Evolutionary conservation across 2,329 filamentous ascomycete genomes (phyloP).

Genomic region (Beauveria caledonica): DNA sequence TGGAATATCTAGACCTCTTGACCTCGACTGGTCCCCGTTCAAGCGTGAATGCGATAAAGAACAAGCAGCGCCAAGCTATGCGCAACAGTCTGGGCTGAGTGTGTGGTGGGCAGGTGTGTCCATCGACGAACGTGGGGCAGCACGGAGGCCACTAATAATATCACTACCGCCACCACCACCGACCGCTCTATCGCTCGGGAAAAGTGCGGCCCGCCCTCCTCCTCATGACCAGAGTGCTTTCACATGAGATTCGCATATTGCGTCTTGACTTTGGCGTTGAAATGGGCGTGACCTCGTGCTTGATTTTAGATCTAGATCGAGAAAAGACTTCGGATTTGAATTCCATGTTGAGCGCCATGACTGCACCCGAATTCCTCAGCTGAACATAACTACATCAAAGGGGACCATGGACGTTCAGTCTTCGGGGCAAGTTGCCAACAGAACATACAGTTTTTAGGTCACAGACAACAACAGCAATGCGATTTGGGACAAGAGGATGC

Average conservation of each 20-base stretch:
- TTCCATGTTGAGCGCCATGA: not conserved
- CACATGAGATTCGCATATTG: not conserved
- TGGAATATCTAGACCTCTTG: not conserved
- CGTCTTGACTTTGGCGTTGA: not conserved
- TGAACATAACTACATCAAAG: not conserved
- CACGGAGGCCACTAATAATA: constrained; percentile 6
- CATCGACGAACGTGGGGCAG: constrained; percentile 9
- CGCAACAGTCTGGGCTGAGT: constrained; percentile 1
- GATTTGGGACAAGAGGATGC: not conserved
- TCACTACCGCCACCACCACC: not conserved
- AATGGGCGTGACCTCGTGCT: not conserved
- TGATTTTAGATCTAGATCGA: too few species aligned
- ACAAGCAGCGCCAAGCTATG: constrained; percentile 8
- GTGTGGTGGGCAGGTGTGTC: not conserved
- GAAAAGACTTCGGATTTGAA: too few species aligned
- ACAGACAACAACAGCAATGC: too few species aligned
- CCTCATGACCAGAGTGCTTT: not conserved
- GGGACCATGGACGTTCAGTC: not conserved
- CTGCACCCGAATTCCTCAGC: not conserved
- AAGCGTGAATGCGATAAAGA: not conserved
- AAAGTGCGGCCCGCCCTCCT: constrained; percentile 9
- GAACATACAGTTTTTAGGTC: not conserved
- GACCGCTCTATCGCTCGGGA: not conserved
- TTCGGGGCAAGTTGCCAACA: not conserved
- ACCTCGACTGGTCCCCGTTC: not conserved